Conservation (phyloP, 495 filamentous ascomycete species). For the Neurospora pannonica region DNA sequence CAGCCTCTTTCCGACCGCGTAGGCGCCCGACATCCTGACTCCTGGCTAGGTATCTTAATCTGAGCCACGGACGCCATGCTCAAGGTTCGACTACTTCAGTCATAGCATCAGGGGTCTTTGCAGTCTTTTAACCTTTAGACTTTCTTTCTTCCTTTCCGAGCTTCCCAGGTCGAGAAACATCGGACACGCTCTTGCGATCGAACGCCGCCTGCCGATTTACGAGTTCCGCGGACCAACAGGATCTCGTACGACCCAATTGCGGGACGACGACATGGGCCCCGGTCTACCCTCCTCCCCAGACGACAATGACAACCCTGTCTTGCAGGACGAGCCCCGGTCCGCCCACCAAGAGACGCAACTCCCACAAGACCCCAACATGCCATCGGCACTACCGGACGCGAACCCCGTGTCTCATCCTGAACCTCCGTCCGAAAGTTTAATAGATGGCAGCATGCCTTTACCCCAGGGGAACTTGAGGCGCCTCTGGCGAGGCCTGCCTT, state of each 20-base stretch:
- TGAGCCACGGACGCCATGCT: background rate
- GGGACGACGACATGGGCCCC: conserved; percentile 6
- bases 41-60: background rate
- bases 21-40: background rate
- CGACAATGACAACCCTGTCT: conserved; percentile 1
- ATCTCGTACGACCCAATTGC: background rate
- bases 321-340: background rate
- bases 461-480: background rate
- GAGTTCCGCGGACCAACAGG: background rate
- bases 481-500: conserved; percentile 1
- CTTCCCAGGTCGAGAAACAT: background rate
- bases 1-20: background rate
- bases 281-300: background rate
- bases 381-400: background rate
- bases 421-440: background rate
- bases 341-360: background rate
- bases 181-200: background rate
- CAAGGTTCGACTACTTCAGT: background rate
- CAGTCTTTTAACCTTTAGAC: background rate
- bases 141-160: background rate
- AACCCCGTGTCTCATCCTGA: background rate
- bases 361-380: background rate
- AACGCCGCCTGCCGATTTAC: background rate
- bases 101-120: background rate
- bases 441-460: background rate